Evolutionary conservation across 192 early-diverging fungal species (phyloP).

Genomic region (Entomortierella parvispora): DNA sequence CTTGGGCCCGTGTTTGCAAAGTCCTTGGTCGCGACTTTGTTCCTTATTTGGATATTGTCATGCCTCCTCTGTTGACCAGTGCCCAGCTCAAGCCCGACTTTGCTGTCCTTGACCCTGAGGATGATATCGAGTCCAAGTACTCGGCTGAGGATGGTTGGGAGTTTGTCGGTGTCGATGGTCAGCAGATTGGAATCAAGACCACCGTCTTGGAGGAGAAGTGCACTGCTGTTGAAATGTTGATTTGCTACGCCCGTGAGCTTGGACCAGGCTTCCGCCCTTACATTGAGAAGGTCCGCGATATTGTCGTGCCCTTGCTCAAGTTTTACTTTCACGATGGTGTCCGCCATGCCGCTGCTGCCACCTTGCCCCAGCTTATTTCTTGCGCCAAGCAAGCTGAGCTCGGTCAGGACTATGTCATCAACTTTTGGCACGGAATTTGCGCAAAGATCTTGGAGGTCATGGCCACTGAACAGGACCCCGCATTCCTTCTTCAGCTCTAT

Average conservation of each 20-base stretch:
- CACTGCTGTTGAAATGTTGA: constrained; percentile 97
- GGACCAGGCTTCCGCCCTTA: constrained; percentile 90
- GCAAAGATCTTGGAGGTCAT: constrained; percentile 84
- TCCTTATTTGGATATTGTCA: constrained; percentile 90
- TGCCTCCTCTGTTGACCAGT: constrained; percentile 88
- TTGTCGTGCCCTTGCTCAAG: constrained; percentile 89
- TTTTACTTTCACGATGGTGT: constrained; percentile 99
- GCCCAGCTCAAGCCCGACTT: constrained; percentile 95
- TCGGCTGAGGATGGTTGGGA: constrained; percentile 99
- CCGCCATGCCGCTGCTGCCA: constrained; percentile 83
- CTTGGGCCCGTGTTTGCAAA: constrained; percentile 98
- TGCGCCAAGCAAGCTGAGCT: constrained; percentile 65
- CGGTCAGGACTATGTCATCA: constrained; percentile 61
- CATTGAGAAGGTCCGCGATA: constrained; percentile 83
- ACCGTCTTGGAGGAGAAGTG: constrained; percentile 97
- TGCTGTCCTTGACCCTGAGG: constrained; percentile 86
- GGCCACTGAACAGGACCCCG: constrained; percentile 81
- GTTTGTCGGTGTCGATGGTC: constrained; percentile 90
- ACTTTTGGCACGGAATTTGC: constrained; percentile 80
- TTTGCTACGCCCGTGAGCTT: constrained; percentile 93
- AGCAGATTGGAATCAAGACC: constrained; percentile 96
- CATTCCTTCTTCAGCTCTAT: constrained; percentile 82
- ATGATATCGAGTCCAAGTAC: constrained; percentile 84
- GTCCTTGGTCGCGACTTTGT: constrained; percentile 94
- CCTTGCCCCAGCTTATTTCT: constrained; percentile 84